A percentile compares a stretch with the other conserved stretches of the same genome.
Conservation (phyloP, 768 basidiomycete genomes). For the Lyophyllum semitale region DNA sequence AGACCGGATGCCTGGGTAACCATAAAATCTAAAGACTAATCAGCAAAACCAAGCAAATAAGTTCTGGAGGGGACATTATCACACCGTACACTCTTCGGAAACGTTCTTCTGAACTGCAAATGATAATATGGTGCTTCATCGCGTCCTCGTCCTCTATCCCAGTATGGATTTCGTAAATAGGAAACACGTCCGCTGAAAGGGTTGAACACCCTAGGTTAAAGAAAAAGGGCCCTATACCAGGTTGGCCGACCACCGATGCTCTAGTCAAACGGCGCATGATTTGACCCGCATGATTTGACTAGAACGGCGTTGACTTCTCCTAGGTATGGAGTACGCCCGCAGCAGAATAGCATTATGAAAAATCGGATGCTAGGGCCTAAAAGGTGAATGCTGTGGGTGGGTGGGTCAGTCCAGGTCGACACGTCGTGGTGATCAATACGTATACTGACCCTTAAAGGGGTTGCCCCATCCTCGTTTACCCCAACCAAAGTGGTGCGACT, state of each 20-base stretch:
- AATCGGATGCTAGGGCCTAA: neutral
- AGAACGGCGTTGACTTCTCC: neutral
- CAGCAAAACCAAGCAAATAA: no score
- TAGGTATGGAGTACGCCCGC: neutral
- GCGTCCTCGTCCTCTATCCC: conserved; percentile 29
- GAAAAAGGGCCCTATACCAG: no score
- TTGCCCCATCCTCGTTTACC: neutral
- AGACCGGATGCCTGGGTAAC: conserved; percentile 32
- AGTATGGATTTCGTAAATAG: conserved; percentile 24
- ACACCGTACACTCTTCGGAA: conserved; percentile 22
- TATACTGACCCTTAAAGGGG: neutral
- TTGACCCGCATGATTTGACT: no score
- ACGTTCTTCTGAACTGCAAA: conserved; percentile 31
- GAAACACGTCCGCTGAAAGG: no score
- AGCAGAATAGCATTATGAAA: neutral
- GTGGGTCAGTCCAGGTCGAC: neutral
- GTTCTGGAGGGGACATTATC: no score
- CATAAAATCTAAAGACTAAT: conserved; percentile 29
- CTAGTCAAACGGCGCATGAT: no score
- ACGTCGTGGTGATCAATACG: neutral
- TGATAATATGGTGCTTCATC: conserved; percentile 34
- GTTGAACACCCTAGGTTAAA: no score
- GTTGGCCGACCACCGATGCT: no score
- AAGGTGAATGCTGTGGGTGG: neutral
- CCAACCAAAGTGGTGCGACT: neutral